Percentiles rank a stretch among this genome's conserved stretches.
These are phyloP conservation scores for Wilcoxina mikolae DNA, from an alignment of 495 filamentous ascomycete species.

Conservation along the genomic window DNA sequence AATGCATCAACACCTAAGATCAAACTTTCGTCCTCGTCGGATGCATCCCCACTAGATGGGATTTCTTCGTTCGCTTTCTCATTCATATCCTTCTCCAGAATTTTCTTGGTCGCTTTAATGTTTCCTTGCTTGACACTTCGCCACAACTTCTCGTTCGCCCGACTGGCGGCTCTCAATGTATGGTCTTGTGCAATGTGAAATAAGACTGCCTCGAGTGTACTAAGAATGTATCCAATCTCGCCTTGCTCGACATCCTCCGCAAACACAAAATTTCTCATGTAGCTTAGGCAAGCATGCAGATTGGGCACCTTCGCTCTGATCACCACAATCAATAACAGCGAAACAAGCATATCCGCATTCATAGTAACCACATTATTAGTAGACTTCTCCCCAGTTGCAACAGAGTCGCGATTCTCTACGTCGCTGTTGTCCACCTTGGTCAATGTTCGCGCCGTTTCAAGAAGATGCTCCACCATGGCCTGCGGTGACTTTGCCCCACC, in stretches of 20 bases:
- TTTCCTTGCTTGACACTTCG: conserved; percentile 65
- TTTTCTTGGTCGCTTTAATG: conserved; percentile 54
- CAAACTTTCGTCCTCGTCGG: conserved; percentile 2
- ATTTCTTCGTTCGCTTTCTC: conserved; percentile 1
- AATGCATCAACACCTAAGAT: neutral
- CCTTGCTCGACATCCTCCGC: conserved; percentile 94
- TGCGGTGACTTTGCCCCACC: conserved; percentile 71
- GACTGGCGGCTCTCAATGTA: conserved; percentile 66
- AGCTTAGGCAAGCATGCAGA: conserved; percentile 71
- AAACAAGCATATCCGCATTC: conserved; percentile 92
- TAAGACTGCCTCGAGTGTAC: conserved; percentile 89
- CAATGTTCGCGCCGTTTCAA: conserved; percentile 73
- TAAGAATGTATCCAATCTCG: conserved; percentile 92
- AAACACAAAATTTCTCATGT: conserved; percentile 93
- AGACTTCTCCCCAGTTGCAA: conserved; percentile 41
- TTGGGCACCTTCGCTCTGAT: conserved; percentile 82
- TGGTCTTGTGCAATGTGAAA: conserved; percentile 75
- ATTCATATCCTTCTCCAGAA: conserved; percentile 43
- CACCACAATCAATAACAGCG: conserved; percentile 77
- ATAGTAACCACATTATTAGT: conserved; percentile 50
- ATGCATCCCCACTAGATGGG: neutral
- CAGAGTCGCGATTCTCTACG: conserved; percentile 10
- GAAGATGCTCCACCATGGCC: conserved; percentile 80
- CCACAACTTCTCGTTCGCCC: conserved; percentile 77
- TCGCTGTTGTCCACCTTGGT: conserved; percentile 41